Conservation (phyloP, 495 filamentous ascomycete species). For the Penicillium cataractarum region DNA sequence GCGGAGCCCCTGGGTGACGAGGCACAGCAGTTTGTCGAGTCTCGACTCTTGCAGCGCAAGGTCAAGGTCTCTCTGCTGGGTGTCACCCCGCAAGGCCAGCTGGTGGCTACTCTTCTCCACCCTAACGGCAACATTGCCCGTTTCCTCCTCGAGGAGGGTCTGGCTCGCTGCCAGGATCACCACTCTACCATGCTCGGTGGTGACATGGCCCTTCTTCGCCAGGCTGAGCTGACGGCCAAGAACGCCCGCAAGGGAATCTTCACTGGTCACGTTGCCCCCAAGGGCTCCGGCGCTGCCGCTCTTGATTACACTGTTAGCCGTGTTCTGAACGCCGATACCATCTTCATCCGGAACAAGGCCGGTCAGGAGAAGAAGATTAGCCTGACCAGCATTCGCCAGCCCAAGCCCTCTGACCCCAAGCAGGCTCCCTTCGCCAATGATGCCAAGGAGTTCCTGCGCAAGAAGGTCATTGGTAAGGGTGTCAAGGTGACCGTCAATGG, state of each 20-base stretch:
- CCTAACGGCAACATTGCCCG: slow-evolving; percentile 90
- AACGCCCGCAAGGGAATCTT: slow-evolving; percentile 72
- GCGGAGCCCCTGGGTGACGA: slow-evolving; percentile 88
- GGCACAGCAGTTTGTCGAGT: slow-evolving; percentile 83
- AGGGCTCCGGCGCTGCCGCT: slow-evolving; percentile 51
- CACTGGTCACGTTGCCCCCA: slow-evolving; percentile 71
- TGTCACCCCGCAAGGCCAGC: slow-evolving; percentile 80
- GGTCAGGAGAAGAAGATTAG: slow-evolving; percentile 87
- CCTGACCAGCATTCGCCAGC: slow-evolving; percentile 89
- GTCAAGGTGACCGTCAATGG: slow-evolving; percentile 87
- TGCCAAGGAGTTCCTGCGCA: slow-evolving; percentile 93
- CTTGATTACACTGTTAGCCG: slow-evolving; percentile 84
- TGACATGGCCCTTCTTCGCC: slow-evolving; percentile 82
- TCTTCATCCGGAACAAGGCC: slow-evolving; percentile 80
- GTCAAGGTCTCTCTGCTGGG: slow-evolving; percentile 82
- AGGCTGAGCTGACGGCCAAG: slow-evolving; percentile 86
- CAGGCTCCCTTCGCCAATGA: slow-evolving; percentile 87
- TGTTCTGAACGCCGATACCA: slow-evolving; percentile 85
- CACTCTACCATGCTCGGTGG: slow-evolving; percentile 86
- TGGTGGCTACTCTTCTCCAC: slow-evolving; percentile 80
- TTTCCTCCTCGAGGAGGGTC: slow-evolving; percentile 81
- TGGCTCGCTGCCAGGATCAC: slow-evolving; percentile 90
- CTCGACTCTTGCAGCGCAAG: slow-evolving; percentile 80
- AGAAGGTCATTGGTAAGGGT: slow-evolving; percentile 93
- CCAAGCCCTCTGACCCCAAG: slow-evolving; percentile 78